phyloP scores from a whole-genome alignment of 805 yeast genomes.

The Monosporozyma servazzii region DNA sequence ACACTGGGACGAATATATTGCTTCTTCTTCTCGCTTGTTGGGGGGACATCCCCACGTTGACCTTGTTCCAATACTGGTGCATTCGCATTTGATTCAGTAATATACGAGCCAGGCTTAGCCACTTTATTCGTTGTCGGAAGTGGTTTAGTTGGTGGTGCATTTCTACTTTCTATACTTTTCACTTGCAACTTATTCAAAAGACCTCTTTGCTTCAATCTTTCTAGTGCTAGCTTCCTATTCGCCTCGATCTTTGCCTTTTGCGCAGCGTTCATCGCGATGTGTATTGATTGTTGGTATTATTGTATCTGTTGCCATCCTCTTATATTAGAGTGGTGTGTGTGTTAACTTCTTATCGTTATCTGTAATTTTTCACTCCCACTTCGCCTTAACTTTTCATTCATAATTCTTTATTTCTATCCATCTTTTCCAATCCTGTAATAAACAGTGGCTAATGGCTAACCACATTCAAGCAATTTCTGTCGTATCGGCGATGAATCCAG shows the following conservation, averaged over 20 bases:
- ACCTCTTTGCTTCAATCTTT: slow-evolving; percentile 43
- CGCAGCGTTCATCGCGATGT: slow-evolving; percentile 18
- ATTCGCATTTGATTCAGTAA: neutral
- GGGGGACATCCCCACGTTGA: neutral
- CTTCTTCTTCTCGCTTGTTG: slow-evolving; percentile 9
- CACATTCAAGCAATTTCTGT: neutral
- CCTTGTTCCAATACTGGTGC: neutral
- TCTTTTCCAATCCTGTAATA: too few relatives aligned
- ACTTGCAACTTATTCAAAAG: slow-evolving; percentile 19
- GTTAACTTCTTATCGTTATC: too few relatives aligned
- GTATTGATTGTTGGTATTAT: too few relatives aligned
- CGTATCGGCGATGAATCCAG: neutral
- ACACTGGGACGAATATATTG: slow-evolving; percentile 37
- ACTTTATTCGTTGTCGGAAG: neutral
- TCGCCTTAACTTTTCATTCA: too few relatives aligned
- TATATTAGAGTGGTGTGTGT: too few relatives aligned
- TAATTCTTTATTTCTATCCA: too few relatives aligned
- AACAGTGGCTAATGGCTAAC: too few relatives aligned
- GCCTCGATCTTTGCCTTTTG: slow-evolving; percentile 38
- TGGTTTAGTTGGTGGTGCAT: slow-evolving; percentile 4
- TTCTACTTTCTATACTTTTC: slow-evolving; percentile 17
- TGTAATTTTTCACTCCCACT: too few relatives aligned
- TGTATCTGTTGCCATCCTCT: too few relatives aligned
- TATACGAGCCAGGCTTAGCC: slow-evolving; percentile 4
- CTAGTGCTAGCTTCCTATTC: slow-evolving; percentile 54